Evolutionary conservation across 2,329 filamentous ascomycete genomes (phyloP).

Genomic region (Harringtonia aguacate): DNA sequence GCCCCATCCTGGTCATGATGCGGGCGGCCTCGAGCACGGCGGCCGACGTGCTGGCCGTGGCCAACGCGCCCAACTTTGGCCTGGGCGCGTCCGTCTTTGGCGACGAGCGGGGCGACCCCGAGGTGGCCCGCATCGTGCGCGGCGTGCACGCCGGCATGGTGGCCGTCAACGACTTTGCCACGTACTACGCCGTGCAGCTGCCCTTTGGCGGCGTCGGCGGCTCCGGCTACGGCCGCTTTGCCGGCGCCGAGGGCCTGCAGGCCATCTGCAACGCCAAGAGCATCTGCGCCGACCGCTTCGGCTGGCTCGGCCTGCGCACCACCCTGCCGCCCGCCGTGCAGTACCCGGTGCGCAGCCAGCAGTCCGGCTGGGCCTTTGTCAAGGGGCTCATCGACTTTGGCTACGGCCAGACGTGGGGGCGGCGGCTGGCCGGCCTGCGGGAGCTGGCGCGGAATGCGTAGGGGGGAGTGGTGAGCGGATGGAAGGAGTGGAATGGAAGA

Average conservation of each 20-base stretch:
- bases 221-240: slow-evolving; percentile 88
- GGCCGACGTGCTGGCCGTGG: slow-evolving; percentile 58
- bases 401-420: slow-evolving; percentile 31
- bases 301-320: slow-evolving; percentile 55
- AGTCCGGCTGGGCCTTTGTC: slow-evolving; percentile 54
- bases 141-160: slow-evolving; percentile 81
- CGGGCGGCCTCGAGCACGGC: slow-evolving; percentile 51
- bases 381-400: slow-evolving; percentile 51
- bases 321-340: slow-evolving; percentile 69
- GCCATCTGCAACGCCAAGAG: slow-evolving; percentile 81
- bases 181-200: slow-evolving; percentile 85
- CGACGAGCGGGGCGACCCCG: slow-evolving; percentile 39
- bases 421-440: slow-evolving; percentile 8
- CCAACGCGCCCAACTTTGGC: slow-evolving; percentile 76
- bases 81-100: slow-evolving; percentile 88
- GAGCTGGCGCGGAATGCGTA: slow-evolving; percentile 10
- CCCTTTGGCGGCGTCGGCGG: slow-evolving; percentile 89
- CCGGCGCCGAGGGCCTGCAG: slow-evolving; percentile 76
- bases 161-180: slow-evolving; percentile 89
- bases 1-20: slow-evolving; percentile 81
- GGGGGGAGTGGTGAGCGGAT: neutral
- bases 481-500: too few relatives aligned
- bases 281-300: slow-evolving; percentile 64
- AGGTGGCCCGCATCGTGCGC: slow-evolving; percentile 53
- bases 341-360: slow-evolving; percentile 64